Percentiles rank a stretch among this genome's conserved stretches.
phyloP scores from a whole-genome alignment of 2,329 filamentous ascomycete species.

The Cryphonectria nitschkei region DNA sequence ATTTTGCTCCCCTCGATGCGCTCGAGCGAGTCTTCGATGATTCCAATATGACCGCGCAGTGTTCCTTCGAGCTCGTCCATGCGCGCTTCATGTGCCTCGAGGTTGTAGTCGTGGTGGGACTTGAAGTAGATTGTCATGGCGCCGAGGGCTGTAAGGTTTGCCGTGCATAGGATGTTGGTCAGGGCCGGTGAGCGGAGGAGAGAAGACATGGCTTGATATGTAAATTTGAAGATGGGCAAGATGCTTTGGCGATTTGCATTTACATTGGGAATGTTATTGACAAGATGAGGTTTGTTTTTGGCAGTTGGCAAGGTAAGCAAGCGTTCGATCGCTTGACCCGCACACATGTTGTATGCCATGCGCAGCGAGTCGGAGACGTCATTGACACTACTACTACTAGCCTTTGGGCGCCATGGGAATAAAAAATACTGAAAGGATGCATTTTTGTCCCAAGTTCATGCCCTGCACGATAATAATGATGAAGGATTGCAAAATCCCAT shows the following conservation, averaged over 20 bases:
- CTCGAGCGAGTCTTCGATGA: slow-evolving; percentile 25
- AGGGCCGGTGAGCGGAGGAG: slow-evolving; percentile 23
- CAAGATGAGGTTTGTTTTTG: not conserved
- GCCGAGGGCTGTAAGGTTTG: slow-evolving; percentile 20
- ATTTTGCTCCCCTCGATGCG: slow-evolving; percentile 23
- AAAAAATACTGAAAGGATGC: not conserved
- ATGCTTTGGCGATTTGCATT: not conserved
- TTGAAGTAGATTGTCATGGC: slow-evolving; percentile 15
- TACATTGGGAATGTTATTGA: not conserved
- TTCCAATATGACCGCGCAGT: slow-evolving; percentile 23
- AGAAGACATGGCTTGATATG: slow-evolving; percentile 15
- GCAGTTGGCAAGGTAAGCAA: not conserved
- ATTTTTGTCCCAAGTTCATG: not conserved
- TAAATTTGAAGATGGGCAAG: not conserved
- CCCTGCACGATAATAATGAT: not conserved
- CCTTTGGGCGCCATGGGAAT: not conserved
- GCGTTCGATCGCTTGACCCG: not conserved
- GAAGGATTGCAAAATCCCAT: too few relatives aligned
- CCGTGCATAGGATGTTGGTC: slow-evolving; percentile 16
- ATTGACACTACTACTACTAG: slow-evolving; percentile 11
- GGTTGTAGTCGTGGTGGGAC: slow-evolving; percentile 17
- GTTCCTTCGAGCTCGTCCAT: slow-evolving; percentile 27
- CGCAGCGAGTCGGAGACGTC: slow-evolving; percentile 8
- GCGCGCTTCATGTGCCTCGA: slow-evolving; percentile 21
- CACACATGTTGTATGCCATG: not conserved